phyloP scores from a whole-genome alignment of 2,329 filamentous ascomycete genomes.

The Esteya vermicola region DNA sequence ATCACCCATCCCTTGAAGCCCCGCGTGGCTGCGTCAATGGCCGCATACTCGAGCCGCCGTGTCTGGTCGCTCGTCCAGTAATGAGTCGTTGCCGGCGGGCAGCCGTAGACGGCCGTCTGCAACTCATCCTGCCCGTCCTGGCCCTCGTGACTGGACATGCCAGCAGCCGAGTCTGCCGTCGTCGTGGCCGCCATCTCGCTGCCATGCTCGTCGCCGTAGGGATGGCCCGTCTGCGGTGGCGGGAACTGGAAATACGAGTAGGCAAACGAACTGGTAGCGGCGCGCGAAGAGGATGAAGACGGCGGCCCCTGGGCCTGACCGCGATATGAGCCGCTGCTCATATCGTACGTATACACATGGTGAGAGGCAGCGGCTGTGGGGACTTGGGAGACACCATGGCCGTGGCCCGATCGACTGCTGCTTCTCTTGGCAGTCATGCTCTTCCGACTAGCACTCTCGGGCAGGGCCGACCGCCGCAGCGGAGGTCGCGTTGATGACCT shows the following conservation, averaged over 20 bases:
- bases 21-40: constrained; percentile 47
- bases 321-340: too few species aligned
- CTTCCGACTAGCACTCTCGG: too few species aligned
- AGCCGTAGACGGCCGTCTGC: constrained; percentile 17
- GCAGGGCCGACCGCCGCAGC: too few species aligned
- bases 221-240: constrained; percentile 17
- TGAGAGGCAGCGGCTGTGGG: constrained; percentile 8
- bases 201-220: neutral
- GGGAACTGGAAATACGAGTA: constrained; percentile 32
- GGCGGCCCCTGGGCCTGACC: too few species aligned
- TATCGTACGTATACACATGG: constrained; percentile 12
- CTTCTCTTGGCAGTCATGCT: too few species aligned
- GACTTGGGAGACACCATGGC: neutral
- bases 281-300: too few species aligned
- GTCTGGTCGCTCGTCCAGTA: constrained; percentile 55
- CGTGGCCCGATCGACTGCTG: neutral
- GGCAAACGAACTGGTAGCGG: too few species aligned
- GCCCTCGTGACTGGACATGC: too few species aligned
- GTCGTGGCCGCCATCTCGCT: neutral
- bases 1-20: constrained; percentile 48
- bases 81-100: constrained; percentile 44
- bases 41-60: constrained; percentile 48
- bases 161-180: too few species aligned
- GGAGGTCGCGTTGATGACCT: neutral
- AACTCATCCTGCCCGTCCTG: neutral